These are phyloP conservation scores for Strobilomyces confusus DNA, from an alignment of 768 basidiomycete species.

Conservation along the genomic window DNA sequence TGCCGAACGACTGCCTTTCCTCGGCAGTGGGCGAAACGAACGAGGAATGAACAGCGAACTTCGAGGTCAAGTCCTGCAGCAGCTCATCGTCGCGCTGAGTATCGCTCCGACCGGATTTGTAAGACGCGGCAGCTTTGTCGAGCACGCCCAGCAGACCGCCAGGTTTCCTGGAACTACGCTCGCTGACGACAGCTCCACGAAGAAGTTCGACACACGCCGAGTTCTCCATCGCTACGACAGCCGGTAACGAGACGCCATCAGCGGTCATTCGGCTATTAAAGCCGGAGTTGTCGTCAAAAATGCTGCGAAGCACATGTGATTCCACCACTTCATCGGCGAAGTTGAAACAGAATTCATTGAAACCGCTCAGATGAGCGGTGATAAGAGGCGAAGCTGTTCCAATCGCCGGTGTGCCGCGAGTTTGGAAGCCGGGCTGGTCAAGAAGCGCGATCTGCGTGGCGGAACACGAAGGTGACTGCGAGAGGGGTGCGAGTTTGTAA, in stretches of 20 bases:
- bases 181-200: constrained; percentile 47
- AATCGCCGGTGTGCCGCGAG: constrained; percentile 41
- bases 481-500: constrained; percentile 47
- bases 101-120: constrained; percentile 48
- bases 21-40: constrained; percentile 38
- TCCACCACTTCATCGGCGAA: constrained; percentile 58
- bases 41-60: constrained; percentile 49
- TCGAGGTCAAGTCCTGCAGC: constrained; percentile 44
- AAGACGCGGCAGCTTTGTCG: constrained; percentile 46
- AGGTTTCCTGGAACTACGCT: constrained; percentile 47
- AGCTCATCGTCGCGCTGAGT: constrained; percentile 48
- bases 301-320: constrained; percentile 48
- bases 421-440: constrained; percentile 56
- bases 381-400: constrained; percentile 48
- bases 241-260: constrained; percentile 52
- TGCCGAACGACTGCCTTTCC: constrained; percentile 43
- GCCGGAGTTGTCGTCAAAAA: constrained; percentile 48
- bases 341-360: constrained; percentile 61
- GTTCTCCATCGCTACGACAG: constrained; percentile 50
- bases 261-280: constrained; percentile 42
- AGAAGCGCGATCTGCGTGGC: constrained; percentile 49
- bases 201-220: constrained; percentile 54
- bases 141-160: constrained; percentile 56
- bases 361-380: constrained; percentile 51
- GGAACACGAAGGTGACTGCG: constrained; percentile 36